phyloP scores from a whole-genome alignment of 192 early-diverging fungal species.

The Geosiphon pyriformis region DNA sequence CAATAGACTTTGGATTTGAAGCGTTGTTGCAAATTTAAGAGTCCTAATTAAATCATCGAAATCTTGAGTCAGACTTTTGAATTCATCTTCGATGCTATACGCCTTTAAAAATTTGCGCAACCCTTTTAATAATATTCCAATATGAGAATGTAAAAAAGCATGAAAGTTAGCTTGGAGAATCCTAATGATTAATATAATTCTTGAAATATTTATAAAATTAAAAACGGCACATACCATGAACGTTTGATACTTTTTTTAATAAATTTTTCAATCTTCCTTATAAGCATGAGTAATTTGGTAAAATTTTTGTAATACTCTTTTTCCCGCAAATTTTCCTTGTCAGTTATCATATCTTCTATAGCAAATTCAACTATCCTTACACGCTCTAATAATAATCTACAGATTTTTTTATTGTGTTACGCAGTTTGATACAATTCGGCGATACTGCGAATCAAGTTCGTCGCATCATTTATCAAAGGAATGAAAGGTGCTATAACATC shows the following conservation, averaged over 20 bases:
- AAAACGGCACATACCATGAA: too few relatives aligned
- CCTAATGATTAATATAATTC: too few relatives aligned
- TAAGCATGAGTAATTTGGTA: not conserved
- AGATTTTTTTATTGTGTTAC: not conserved
- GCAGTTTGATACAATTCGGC: not conserved
- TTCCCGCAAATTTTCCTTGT: not conserved
- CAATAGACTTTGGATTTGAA: too few relatives aligned
- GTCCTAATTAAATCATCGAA: slow-evolving; percentile 23
- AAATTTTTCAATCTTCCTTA: not conserved
- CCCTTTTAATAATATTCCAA: too few relatives aligned
- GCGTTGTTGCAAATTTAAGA: not conserved
- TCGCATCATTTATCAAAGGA: not conserved
- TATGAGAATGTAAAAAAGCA: too few relatives aligned
- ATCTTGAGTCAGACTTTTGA: slow-evolving; percentile 13
- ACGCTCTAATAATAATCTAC: not conserved
- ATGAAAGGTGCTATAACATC: not conserved
- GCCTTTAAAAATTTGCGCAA: not conserved
- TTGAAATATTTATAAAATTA: too few relatives aligned
- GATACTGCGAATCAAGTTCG: not conserved
- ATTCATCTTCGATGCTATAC: not conserved
- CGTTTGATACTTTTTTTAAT: not conserved
- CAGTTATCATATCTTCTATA: not conserved
- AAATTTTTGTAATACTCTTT: not conserved
- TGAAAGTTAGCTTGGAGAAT: too few relatives aligned
- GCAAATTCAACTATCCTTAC: not conserved